Conservation (phyloP, 2,329 filamentous ascomycete species). For the Furcasterigmium furcatum region DNA sequence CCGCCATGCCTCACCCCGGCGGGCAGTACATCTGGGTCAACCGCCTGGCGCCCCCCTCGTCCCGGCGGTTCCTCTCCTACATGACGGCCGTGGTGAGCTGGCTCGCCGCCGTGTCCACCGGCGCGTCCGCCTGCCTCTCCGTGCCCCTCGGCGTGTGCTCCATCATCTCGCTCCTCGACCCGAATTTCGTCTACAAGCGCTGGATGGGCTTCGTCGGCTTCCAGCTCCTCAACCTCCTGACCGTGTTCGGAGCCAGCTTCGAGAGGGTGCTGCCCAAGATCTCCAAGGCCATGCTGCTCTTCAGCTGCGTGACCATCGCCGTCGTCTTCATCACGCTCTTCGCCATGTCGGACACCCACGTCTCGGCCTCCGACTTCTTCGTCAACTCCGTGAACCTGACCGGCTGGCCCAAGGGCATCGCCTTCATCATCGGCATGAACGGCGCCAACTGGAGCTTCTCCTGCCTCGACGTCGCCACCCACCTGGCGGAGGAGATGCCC, state of each 20-base stretch:
- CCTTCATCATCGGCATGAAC: slow-evolving; percentile 23
- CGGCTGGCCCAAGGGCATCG: slow-evolving; percentile 21
- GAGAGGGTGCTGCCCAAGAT: slow-evolving; percentile 19
- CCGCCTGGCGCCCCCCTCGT: slow-evolving; percentile 13
- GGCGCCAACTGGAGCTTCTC: slow-evolving; percentile 25
- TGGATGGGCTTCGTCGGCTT: slow-evolving; percentile 23
- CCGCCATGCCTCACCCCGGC: slow-evolving; percentile 22
- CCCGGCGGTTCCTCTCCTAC: slow-evolving; percentile 16
- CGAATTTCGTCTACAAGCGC: slow-evolving; percentile 17
- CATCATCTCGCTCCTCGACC: slow-evolving; percentile 16
- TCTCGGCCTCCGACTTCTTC: slow-evolving; percentile 17
- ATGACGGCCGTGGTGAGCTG: slow-evolving; percentile 17
- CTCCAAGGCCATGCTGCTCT: slow-evolving; percentile 18
- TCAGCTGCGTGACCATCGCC: slow-evolving; percentile 17
- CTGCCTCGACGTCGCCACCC: slow-evolving; percentile 21
- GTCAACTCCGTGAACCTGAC: slow-evolving; percentile 14
- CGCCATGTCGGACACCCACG: slow-evolving; percentile 15
- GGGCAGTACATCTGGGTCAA: slow-evolving; percentile 23
- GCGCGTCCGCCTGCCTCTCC: slow-evolving; percentile 18
- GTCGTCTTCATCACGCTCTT: slow-evolving; percentile 20
- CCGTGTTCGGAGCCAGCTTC: slow-evolving; percentile 14
- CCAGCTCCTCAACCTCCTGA: slow-evolving; percentile 19
- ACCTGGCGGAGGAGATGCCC: slow-evolving; percentile 24
- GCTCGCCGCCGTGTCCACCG: slow-evolving; percentile 19
- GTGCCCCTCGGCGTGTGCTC: slow-evolving; percentile 15